These are phyloP conservation scores for Daucus carota DNA, from an alignment of 129 eudicot genomes.

Conservation along the genomic window DH1_v3.0 NC_030382.2:57397501-57398000, in stretches of 20 bases:
- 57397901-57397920: conserved; percentile 4
- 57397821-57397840: conserved; percentile 19
- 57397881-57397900: conserved; percentile 9
- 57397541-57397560: background rate
- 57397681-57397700: conserved; percentile 7
- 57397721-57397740: too few relatives aligned
- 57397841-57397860: conserved; percentile 8
- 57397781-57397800: conserved; percentile 2
- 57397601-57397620: background rate
- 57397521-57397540: background rate
- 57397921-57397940: background rate
- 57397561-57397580: background rate
- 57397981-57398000: background rate
- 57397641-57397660: background rate
- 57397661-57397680: background rate
- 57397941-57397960: background rate
- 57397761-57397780: conserved; percentile 14
- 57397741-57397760: background rate
- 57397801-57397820: conserved; percentile 10
- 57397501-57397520: too few relatives aligned
- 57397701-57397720: background rate
- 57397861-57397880: conserved; percentile 13
- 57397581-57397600: background rate
- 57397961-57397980: background rate
- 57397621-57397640: background rate